phyloP scores from a whole-genome alignment of 2,329 filamentous ascomycete genomes.

The Sporothrix inflata region DNA sequence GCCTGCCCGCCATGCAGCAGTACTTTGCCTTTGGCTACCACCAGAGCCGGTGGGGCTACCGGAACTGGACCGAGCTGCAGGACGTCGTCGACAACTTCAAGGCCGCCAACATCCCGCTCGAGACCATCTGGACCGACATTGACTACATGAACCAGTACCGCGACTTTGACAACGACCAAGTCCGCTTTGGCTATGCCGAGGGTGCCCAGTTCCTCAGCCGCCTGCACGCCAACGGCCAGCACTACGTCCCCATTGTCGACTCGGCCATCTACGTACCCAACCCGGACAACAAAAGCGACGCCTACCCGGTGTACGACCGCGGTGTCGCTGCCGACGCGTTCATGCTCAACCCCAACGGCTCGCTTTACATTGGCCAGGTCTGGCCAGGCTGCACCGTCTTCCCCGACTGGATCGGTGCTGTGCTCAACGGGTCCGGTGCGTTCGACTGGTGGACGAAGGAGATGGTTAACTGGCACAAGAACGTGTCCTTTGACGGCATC shows the following conservation, averaged over 20 bases:
- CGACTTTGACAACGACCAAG: conserved; percentile 65
- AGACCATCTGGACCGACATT: conserved; percentile 74
- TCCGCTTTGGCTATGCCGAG: conserved; percentile 59
- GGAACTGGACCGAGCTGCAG: conserved; percentile 69
- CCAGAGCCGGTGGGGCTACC: conserved; percentile 82
- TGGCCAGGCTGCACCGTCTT: conserved; percentile 76
- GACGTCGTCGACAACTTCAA: conserved; percentile 70
- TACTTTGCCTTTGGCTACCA: conserved; percentile 84
- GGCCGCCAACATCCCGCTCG: conserved; percentile 66
- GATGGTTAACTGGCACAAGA: conserved; percentile 39
- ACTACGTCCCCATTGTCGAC: conserved; percentile 77
- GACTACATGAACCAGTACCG: conserved; percentile 69
- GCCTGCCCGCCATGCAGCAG: conserved; percentile 75
- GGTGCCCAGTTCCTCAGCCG: conserved; percentile 63
- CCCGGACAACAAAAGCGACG: conserved; percentile 69
- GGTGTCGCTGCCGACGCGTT: conserved; percentile 60
- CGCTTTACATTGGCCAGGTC: conserved; percentile 63
- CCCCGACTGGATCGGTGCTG: conserved; percentile 66
- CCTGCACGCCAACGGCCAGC: conserved; percentile 66
- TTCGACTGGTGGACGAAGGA: conserved; percentile 67
- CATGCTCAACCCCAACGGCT: conserved; percentile 62
- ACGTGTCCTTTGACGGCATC: conserved; percentile 55
- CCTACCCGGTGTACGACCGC: conserved; percentile 63
- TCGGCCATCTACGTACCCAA: conserved; percentile 71
- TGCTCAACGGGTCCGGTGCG: conserved; percentile 63